These are phyloP conservation scores for Paxillus involutus DNA, from an alignment of 768 basidiomycete species.

Conservation along the genomic window DNA sequence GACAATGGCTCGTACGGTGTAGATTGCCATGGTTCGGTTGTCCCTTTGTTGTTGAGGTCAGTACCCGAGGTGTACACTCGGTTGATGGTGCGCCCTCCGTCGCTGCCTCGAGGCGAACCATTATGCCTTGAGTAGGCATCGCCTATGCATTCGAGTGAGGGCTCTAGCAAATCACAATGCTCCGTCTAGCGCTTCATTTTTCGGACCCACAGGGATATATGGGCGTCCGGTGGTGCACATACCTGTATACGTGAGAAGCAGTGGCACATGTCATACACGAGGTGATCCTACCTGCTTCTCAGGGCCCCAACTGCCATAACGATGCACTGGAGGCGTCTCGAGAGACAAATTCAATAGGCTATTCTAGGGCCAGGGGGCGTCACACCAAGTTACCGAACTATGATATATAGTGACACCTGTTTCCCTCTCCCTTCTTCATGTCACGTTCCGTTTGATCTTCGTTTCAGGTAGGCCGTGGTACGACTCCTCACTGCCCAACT, in stretches of 20 bases:
- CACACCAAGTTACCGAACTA: background rate
- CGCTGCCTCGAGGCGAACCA: constrained; percentile 10
- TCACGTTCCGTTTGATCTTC: background rate
- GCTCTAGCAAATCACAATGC: constrained; percentile 1
- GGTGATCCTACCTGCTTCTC: constrained; percentile 13
- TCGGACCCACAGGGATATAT: background rate
- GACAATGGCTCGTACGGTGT: too few species aligned
- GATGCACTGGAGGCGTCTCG: background rate
- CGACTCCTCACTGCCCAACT: background rate
- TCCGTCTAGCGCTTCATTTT: background rate
- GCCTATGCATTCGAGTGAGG: background rate
- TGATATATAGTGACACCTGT: background rate
- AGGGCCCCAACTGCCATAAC: constrained; percentile 12
- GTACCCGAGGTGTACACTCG: too few species aligned
- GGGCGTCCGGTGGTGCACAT: background rate
- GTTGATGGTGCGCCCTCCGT: constrained; percentile 1
- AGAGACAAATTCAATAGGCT: background rate
- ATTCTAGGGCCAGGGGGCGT: background rate
- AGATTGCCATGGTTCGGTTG: too few species aligned
- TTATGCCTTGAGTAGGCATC: background rate
- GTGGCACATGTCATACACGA: constrained; percentile 20
- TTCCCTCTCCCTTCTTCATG: background rate
- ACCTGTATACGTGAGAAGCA: background rate
- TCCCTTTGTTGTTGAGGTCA: too few species aligned
- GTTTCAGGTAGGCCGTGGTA: background rate